A percentile compares a stretch with the other conserved stretches of the same genome.
phyloP scores from a whole-genome alignment of 2,329 filamentous ascomycete species.

The Colletotrichum chrysophilum region DNA sequence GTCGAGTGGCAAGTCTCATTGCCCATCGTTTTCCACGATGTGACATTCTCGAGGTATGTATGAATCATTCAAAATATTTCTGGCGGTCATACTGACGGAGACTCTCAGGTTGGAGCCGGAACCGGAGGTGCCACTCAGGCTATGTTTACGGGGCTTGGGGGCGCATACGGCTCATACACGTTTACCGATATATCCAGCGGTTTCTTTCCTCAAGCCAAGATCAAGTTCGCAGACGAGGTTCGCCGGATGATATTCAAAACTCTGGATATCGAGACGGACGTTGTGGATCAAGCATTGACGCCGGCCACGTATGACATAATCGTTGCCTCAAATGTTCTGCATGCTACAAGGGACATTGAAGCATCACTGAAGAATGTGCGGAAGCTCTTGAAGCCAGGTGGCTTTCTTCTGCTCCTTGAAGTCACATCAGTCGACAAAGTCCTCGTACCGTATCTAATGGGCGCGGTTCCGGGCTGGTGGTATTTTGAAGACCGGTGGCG shows the following conservation, averaged over 20 bases:
- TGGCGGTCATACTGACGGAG: constrained; percentile 32
- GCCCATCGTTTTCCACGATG: constrained; percentile 4
- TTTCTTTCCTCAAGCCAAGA: constrained; percentile 27
- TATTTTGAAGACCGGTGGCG: constrained; percentile 31
- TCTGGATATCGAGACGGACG: constrained; percentile 35
- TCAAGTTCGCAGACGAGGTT: constrained; percentile 24
- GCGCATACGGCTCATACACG: constrained; percentile 20
- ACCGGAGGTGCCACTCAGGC: constrained; percentile 36
- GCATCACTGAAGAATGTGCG: constrained; percentile 25
- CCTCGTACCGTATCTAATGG: constrained; percentile 27
- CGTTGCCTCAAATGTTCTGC: constrained; percentile 32
- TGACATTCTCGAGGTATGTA: constrained; percentile 2
- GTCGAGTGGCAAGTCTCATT: neutral
- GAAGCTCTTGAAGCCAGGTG: constrained; percentile 34
- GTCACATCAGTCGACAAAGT: neutral
- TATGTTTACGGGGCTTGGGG: constrained; percentile 13
- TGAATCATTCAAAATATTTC: neutral
- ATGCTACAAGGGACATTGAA: constrained; percentile 29
- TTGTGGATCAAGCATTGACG: constrained; percentile 30
- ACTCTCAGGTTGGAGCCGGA: constrained; percentile 45
- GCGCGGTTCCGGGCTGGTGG: constrained; percentile 39
- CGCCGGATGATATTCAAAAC: constrained; percentile 22
- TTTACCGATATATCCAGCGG: constrained; percentile 28
- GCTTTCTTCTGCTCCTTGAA: constrained; percentile 26
- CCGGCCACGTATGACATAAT: constrained; percentile 30